phyloP scores from a whole-genome alignment of 1,284 basidiomycete genomes.

The Hypsizygus ulmarius region DNA sequence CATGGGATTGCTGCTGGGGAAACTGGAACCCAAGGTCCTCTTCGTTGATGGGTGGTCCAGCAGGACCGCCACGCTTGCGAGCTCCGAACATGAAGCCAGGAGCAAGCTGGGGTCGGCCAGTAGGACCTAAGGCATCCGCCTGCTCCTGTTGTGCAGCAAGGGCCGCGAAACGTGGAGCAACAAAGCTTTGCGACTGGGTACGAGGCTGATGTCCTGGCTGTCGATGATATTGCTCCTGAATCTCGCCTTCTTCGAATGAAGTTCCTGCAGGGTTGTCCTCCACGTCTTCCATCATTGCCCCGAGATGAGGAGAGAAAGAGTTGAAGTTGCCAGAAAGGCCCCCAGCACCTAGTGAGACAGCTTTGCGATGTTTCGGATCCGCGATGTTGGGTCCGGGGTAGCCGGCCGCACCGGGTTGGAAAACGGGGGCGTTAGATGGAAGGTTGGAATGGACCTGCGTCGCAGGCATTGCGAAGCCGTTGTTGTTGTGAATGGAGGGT shows the following conservation, averaged over 20 bases:
- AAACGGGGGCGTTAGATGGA: conserved; percentile 63
- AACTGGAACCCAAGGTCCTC: conserved; percentile 81
- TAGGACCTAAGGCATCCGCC: conserved; percentile 64
- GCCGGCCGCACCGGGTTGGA: conserved; percentile 62
- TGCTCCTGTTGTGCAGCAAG: conserved; percentile 78
- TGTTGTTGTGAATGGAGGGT: conserved; percentile 40
- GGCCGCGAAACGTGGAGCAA: conserved; percentile 84
- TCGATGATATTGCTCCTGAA: conserved; percentile 51
- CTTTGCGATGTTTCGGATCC: conserved; percentile 75
- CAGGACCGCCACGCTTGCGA: conserved; percentile 54
- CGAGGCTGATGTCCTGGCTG: conserved; percentile 63
- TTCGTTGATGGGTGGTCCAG: conserved; percentile 74
- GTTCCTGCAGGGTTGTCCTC: conserved; percentile 52
- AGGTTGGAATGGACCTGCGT: conserved; percentile 50
- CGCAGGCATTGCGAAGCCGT: conserved; percentile 42
- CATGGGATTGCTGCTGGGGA: conserved; percentile 66
- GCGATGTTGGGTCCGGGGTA: conserved; percentile 47
- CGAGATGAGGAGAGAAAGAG: conserved; percentile 73
- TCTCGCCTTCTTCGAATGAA: conserved; percentile 75
- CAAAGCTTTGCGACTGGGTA: conserved; percentile 76
- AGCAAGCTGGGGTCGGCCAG: conserved; percentile 85
- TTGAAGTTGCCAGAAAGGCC: conserved; percentile 58
- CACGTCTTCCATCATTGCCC: conserved; percentile 76
- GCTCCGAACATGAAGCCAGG: conserved; percentile 88
- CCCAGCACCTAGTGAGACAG: conserved; percentile 65